phyloP scores from a whole-genome alignment of 2,329 filamentous ascomycete genomes.

The Kalaharituber pfeilii region DNA sequence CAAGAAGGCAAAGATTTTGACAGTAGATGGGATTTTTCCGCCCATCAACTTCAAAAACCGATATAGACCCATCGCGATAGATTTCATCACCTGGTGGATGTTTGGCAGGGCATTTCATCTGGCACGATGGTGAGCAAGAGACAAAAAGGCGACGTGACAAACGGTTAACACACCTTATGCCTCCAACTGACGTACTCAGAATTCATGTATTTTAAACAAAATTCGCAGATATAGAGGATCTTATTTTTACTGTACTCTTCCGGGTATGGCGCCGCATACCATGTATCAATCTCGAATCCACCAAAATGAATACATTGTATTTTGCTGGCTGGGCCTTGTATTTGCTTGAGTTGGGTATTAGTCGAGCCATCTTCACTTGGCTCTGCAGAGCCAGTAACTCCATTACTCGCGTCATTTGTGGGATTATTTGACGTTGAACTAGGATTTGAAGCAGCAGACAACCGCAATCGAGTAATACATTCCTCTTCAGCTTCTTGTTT shows the following conservation, averaged over 20 bases:
- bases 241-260: constrained; percentile 96
- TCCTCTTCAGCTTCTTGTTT: constrained; percentile 82
- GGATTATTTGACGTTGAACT: constrained; percentile 6
- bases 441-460: constrained; percentile 5
- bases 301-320: constrained; percentile 99
- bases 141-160: constrained; percentile 1
- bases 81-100: constrained; percentile 96
- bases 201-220: constrained; percentile 98
- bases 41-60: constrained; percentile 94
- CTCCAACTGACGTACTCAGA: constrained; percentile 97
- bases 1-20: constrained; percentile 87
- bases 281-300: constrained; percentile 94
- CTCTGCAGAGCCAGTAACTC: constrained; percentile 7
- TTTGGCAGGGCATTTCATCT: constrained; percentile 73
- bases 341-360: constrained; percentile 10
- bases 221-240: constrained; percentile 97
- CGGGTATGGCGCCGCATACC: constrained; percentile 95
- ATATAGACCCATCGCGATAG: constrained; percentile 76
- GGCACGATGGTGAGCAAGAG: not conserved
- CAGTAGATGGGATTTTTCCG: constrained; percentile 97
- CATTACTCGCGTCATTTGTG: constrained; percentile 8
- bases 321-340: constrained; percentile 42
- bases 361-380: constrained; percentile 7
- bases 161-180: constrained; percentile 49
- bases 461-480: constrained; percentile 50